Percentiles rank a stretch among this genome's conserved stretches.
Evolutionary conservation across 768 basidiomycete genomes (phyloP).

Genomic region (Coprinopsis marcescibilis): DNA sequence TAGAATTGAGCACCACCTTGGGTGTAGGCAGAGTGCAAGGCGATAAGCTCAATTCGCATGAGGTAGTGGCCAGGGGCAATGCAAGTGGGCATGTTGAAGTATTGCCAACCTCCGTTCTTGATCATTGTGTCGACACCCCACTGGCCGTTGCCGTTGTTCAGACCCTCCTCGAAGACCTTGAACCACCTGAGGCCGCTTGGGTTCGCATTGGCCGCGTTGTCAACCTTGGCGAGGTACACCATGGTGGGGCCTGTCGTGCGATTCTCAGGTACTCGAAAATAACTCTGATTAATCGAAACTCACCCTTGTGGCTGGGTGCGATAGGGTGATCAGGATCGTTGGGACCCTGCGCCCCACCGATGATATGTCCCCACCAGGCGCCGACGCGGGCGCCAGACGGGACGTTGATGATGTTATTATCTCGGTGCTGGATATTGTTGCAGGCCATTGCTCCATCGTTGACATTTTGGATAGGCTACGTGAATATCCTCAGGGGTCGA

Average conservation of each 20-base stretch:
- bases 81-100: constrained; percentile 11
- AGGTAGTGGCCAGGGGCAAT: constrained; percentile 10
- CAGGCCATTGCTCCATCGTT: constrained; percentile 36
- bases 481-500: neutral
- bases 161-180: constrained; percentile 11
- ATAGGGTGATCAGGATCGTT: constrained; percentile 15
- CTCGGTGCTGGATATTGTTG: constrained; percentile 45
- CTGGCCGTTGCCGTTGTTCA: constrained; percentile 3
- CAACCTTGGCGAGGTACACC: constrained; percentile 13
- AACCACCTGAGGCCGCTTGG: constrained; percentile 8
- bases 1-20: constrained; percentile 12
- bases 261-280: neutral
- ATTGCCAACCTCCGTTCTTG: constrained; percentile 9
- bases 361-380: constrained; percentile 14
- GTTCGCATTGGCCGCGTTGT: constrained; percentile 8
- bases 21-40: constrained; percentile 6
- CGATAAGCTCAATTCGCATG: constrained; percentile 9
- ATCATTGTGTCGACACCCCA: constrained; percentile 13
- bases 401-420: constrained; percentile 36
- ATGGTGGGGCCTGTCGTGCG: constrained; percentile 9
- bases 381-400: constrained; percentile 36
- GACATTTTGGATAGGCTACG: constrained; percentile 8
- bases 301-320: constrained; percentile 13
- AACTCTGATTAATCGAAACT: neutral
- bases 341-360: constrained; percentile 11